Evolutionary conservation across 768 basidiomycete species (phyloP), one percentile per base, ranked within the genome.

Genomic region (Ramaria rubella): DNA sequence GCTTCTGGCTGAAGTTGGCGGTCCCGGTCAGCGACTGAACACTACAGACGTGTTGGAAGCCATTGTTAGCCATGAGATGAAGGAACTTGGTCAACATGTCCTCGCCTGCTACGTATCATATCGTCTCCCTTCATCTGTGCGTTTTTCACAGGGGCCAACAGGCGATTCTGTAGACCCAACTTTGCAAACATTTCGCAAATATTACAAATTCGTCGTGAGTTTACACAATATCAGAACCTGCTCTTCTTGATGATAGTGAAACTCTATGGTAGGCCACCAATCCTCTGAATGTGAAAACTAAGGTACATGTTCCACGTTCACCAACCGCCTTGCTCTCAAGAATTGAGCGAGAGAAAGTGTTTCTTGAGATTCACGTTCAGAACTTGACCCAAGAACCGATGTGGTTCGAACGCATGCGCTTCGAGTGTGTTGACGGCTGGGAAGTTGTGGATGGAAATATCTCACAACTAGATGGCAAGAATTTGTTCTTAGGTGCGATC

Each of bases 211-310:
- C 70, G 81, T 81, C 49, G 91, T 94, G 65, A 67, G 87, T 78
- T 26, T 6, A 48, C 38, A 1, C 2, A 24, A 1, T 52, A 43
- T 54, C 29, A 5, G 14, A 36, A 12, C 5, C 40, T 27, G 14
- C n/a, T 3, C 38, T 21, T 54, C 21, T 48, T 23, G 24, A 48
- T 42, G 21, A 23, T 14, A 23, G 24, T 27, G 46, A 23, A 19
- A 19, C n/a, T 30, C 12, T 31, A 38, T 27, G 15, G 9, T 61
- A 95, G 91, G 92, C 94, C 24, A 87, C 85, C n/a, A 94, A 95
- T 62, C 94, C 94, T 1, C 74, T 97, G 14, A 91, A 91, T 0
- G 94, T 97, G 57, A 95, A 95, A 71, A 96, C 94, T 14, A 94
- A 94, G 68, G 90, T 95, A 0, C 90, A 96, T 67, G 65, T 75